Evolutionary conservation across 2,329 filamentous ascomycete species (phyloP).

Genomic region (Colletotrichum siamense): DNA sequence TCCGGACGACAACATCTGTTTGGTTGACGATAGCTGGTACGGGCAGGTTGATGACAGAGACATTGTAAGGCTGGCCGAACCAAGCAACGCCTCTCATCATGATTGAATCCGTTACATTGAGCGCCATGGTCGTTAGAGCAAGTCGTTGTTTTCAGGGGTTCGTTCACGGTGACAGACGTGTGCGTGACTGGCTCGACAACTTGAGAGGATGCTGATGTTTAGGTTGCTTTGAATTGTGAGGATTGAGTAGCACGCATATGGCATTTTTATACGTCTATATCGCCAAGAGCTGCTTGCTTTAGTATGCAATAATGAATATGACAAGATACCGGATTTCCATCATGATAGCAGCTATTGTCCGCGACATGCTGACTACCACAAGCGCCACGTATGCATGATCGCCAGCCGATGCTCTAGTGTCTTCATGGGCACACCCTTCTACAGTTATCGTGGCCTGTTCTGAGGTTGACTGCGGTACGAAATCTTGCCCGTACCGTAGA

Average conservation of each 20-base stretch:
- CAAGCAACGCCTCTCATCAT: neutral
- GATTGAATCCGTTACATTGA: neutral
- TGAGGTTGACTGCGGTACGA: too few species aligned
- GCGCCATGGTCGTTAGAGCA: neutral
- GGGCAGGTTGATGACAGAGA: slow-evolving; percentile 10
- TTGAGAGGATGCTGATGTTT: neutral
- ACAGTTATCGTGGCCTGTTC: neutral
- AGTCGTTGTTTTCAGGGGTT: neutral
- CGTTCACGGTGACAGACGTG: neutral
- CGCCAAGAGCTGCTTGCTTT: neutral
- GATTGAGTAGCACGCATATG: neutral
- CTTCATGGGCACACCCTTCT: neutral
- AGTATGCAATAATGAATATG: neutral
- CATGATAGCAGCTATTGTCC: neutral
- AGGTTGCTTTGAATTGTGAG: neutral
- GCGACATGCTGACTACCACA: neutral
- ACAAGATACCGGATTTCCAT: neutral
- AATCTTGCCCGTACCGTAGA: too few species aligned
- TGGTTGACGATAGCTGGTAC: slow-evolving; percentile 18
- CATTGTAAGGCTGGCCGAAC: neutral
- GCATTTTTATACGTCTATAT: neutral
- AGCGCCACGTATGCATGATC: neutral
- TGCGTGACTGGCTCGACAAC: neutral
- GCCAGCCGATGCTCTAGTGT: neutral
- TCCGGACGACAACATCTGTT: slow-evolving; percentile 38